These are phyloP conservation scores for Serpula lacrymans DNA, from an alignment of 768 basidiomycete species.

Conservation along the genomic window DNA sequence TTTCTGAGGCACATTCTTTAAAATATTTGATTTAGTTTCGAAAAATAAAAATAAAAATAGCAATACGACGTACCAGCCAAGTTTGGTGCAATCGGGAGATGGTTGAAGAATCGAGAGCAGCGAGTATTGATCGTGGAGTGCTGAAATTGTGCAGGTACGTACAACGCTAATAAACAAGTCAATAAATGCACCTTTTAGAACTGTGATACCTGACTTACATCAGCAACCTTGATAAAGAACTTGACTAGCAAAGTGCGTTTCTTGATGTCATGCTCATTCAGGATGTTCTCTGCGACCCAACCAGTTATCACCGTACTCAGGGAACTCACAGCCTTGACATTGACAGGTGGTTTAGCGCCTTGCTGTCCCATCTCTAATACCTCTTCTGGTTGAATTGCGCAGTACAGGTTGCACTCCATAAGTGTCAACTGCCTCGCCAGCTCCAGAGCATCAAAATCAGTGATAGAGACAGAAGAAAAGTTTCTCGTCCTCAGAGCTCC, in stretches of 20 bases:
- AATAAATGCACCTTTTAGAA: conserved; percentile 8
- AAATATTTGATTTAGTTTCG: conserved; percentile 2
- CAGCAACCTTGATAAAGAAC: conserved; percentile 91
- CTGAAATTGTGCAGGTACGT: conserved; percentile 84
- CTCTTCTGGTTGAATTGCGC: conserved; percentile 84
- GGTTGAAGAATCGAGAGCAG: conserved; percentile 93
- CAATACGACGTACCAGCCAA: conserved; percentile 70
- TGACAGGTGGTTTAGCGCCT: conserved; percentile 56
- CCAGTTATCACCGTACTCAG: conserved; percentile 93
- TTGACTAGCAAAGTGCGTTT: conserved; percentile 76
- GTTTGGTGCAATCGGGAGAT: conserved; percentile 91
- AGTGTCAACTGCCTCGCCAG: conserved; percentile 91
- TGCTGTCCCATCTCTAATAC: conserved; percentile 81
- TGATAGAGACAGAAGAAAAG: conserved; percentile 60
- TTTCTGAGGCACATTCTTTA: conserved; percentile 85
- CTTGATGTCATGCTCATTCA: conserved; percentile 87
- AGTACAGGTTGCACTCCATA: conserved; percentile 88
- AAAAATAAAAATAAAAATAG: background rate
- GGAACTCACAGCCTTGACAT: conserved; percentile 81
- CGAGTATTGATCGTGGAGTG: conserved; percentile 87
- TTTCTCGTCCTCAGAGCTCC: conserved; percentile 63
- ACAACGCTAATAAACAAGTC: conserved; percentile 63
- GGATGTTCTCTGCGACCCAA: conserved; percentile 92
- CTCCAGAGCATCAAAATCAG: conserved; percentile 93
- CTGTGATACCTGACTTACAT: conserved; percentile 50